Evolutionary conservation across 1,284 basidiomycete species (phyloP).

Genomic region (Cryptococcus floricola): DNA sequence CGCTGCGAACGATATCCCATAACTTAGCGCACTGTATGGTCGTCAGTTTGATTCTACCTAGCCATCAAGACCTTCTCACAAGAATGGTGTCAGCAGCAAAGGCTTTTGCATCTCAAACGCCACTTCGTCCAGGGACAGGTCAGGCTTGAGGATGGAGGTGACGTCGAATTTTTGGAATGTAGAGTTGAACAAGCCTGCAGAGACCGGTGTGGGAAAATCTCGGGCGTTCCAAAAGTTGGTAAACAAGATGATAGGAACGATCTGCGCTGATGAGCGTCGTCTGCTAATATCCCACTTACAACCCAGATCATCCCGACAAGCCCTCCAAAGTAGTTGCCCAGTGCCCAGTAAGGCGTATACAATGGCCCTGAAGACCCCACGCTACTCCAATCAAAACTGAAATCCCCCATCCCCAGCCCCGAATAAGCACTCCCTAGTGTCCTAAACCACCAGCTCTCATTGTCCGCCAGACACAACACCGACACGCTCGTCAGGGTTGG

Average conservation of each 20-base stretch:
- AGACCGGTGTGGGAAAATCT: slow-evolving; percentile 43
- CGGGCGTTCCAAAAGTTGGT: slow-evolving; percentile 52
- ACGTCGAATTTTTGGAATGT: slow-evolving; percentile 47
- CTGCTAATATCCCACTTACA: slow-evolving; percentile 23
- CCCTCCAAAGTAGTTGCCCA: slow-evolving; percentile 48
- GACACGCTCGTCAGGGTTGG: slow-evolving; percentile 53
- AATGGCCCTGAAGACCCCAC: slow-evolving; percentile 51
- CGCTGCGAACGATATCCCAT: slow-evolving; percentile 52
- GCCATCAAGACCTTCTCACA: slow-evolving; percentile 27
- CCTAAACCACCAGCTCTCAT: slow-evolving; percentile 47
- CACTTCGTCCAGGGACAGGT: slow-evolving; percentile 50
- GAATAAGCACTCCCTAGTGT: slow-evolving; percentile 53
- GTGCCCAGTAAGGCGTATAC: slow-evolving; percentile 54
- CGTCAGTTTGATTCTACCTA: slow-evolving; percentile 5
- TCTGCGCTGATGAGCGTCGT: slow-evolving; percentile 9
- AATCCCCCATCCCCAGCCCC: slow-evolving; percentile 53
- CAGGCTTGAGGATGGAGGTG: slow-evolving; percentile 41
- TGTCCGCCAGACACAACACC: slow-evolving; percentile 51
- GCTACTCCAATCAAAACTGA: slow-evolving; percentile 54
- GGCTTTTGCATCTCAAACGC: slow-evolving; percentile 49
- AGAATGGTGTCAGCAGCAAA: slow-evolving; percentile 53
- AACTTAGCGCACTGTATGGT: slow-evolving; percentile 39
- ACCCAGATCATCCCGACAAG: slow-evolving; percentile 52
- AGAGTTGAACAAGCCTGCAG: slow-evolving; percentile 45
- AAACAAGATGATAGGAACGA: slow-evolving; percentile 50